phyloP scores from a whole-genome alignment of 2,329 filamentous ascomycete species.

The Epichloe baconii region DNA sequence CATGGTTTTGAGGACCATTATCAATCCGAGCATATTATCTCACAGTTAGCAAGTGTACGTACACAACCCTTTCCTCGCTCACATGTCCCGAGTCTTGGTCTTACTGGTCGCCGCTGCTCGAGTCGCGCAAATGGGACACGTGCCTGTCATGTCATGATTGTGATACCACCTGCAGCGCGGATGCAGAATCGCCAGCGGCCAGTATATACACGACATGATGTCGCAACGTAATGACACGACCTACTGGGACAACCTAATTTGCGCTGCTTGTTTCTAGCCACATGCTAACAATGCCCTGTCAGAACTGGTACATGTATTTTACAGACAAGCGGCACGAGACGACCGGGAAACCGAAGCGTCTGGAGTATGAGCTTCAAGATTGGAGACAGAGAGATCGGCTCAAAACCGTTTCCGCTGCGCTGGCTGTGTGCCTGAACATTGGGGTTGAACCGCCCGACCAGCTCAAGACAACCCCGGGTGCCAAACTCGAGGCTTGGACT shows the following conservation, averaged over 20 bases:
- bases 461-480: slow-evolving; percentile 85
- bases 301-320: slow-evolving; percentile 99
- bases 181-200: not conserved
- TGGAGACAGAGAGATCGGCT: slow-evolving; percentile 96
- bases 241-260: not conserved
- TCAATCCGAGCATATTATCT: slow-evolving; percentile 79
- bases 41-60: slow-evolving; percentile 65
- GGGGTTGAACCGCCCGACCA: slow-evolving; percentile 96
- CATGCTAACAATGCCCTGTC: slow-evolving; percentile 7
- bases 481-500: slow-evolving; percentile 92
- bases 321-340: slow-evolving; percentile 97
- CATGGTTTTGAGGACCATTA: slow-evolving; percentile 93
- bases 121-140: slow-evolving; percentile 5
- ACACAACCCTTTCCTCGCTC: not conserved
- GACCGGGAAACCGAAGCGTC: slow-evolving; percentile 70
- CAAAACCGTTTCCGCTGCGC: slow-evolving; percentile 90
- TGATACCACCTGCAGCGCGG: slow-evolving; percentile 1
- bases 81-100: not conserved
- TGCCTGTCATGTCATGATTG: slow-evolving; percentile 3
- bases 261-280: not conserved
- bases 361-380: slow-evolving; percentile 59
- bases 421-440: slow-evolving; percentile 92
- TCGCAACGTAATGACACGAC: not conserved
- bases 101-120: not conserved
- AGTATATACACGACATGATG: not conserved